A percentile compares a stretch with the other conserved stretches of the same genome.
Conservation (phyloP, 192 early-diverging fungal species). For the Phlyctochytrium planicorne region DNA sequence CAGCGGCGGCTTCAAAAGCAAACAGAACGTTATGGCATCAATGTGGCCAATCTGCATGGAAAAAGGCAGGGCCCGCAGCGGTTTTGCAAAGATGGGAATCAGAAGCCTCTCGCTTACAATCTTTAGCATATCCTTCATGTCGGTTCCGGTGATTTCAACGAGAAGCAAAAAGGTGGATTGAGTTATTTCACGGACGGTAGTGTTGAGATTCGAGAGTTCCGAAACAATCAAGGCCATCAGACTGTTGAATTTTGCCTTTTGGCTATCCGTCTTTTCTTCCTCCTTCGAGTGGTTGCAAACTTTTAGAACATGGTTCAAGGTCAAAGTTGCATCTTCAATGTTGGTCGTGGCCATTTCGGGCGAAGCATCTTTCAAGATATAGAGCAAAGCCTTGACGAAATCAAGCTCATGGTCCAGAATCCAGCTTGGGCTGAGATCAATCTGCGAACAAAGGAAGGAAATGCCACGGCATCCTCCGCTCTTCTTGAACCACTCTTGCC, state of each 20-base stretch:
- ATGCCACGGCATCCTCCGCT: slow-evolving; percentile 91
- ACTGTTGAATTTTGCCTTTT: slow-evolving; percentile 66
- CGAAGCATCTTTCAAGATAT: slow-evolving; percentile 89
- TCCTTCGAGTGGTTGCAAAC: slow-evolving; percentile 49
- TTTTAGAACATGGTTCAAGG: slow-evolving; percentile 70
- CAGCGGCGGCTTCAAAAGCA: slow-evolving; percentile 83
- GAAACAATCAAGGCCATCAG: slow-evolving; percentile 77
- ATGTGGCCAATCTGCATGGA: slow-evolving; percentile 98
- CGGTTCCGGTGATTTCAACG: slow-evolving; percentile 72
- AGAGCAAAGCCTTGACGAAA: slow-evolving; percentile 88
- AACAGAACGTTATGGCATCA: slow-evolving; percentile 96
- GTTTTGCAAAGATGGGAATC: slow-evolving; percentile 93
- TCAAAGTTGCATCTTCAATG: slow-evolving; percentile 69
- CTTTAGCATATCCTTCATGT: slow-evolving; percentile 79
- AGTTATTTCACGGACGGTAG: slow-evolving; percentile 82
- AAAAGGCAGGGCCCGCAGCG: slow-evolving; percentile 90
- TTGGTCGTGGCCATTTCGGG: slow-evolving; percentile 75
- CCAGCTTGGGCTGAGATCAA: slow-evolving; percentile 87
- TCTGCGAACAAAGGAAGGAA: slow-evolving; percentile 72
- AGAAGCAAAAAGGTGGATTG: slow-evolving; percentile 80
- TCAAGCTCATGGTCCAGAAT: slow-evolving; percentile 92
- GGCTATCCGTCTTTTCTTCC: slow-evolving; percentile 5
- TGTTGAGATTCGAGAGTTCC: slow-evolving; percentile 90
- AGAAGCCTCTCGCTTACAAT: slow-evolving; percentile 84
- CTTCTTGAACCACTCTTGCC: slow-evolving; percentile 82